Evolutionary conservation across 1,139 yeast genomes (phyloP), one percentile per base, ranked within the genome.

Genomic region (Lodderomyces theae): DNA sequence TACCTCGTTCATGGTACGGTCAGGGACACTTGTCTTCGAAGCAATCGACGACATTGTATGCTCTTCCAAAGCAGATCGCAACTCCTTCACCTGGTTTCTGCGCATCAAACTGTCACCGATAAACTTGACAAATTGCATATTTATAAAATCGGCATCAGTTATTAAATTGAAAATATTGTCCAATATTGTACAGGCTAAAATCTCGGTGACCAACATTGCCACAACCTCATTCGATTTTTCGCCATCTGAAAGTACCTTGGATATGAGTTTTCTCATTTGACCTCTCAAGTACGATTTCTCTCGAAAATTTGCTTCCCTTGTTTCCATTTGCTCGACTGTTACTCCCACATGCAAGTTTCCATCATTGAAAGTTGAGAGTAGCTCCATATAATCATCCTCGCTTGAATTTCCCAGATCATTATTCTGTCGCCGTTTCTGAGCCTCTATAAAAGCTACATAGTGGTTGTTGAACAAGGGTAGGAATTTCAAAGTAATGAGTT

Each of bases 81-180:
- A 70, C 49, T 80, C 78, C 48, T 82, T 79, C 0, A 89, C 95
- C 53, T 86, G 89, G 31, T 77, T 78, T 46, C 90, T 71, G 52
- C 88, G 94, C 47, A 80, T 81, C 53, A 90, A 67, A 19, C 83
- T 77, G 24, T 76, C 78, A 0, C 88, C 84, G 2, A 86, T 77
- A 3, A 76, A 58, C 40, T 77, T 75, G 5, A 82, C 80, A 15
- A 88, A 72, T 39, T 73, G 56, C 42, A 79, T 73, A 56, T 89
- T 90, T 77, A 84, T 84, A 47, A 80, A 85, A 56, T 88, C 95
- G 1, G 92, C 79, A 43, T 86, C 92, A 0, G 84, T 66, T 1
- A 85, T 52, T 66, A 83, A 74, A 17, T 66, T 60, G 21, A 86
- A 54, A 0, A 83, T 56, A 38, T 77, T 74, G 26, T 80, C 68